Evolutionary conservation across 2,329 filamentous ascomycete species (phyloP).

Genomic region (Orbilia brochopaga): DNA sequence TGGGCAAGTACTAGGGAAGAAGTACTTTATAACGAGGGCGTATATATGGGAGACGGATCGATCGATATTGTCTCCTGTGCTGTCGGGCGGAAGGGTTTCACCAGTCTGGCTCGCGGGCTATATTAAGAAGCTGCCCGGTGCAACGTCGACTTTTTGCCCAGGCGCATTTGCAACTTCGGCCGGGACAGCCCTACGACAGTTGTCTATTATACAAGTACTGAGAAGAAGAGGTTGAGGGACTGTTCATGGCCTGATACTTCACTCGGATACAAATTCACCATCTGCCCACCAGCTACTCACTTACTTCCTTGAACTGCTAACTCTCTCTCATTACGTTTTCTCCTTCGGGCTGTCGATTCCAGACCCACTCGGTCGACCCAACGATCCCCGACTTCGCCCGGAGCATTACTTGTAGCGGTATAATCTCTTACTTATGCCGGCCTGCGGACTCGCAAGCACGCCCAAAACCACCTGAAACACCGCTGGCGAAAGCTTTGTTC

Average conservation of each 20-base stretch:
- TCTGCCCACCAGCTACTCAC: background rate
- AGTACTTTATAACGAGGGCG: too few relatives aligned
- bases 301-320: too few relatives aligned
- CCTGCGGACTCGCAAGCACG: background rate
- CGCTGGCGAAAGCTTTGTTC: constrained; percentile 1
- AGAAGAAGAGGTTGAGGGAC: background rate
- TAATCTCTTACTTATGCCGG: too few relatives aligned
- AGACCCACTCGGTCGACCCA: background rate
- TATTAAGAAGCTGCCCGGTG: background rate
- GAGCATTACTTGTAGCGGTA: too few relatives aligned
- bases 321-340: too few relatives aligned
- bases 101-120: background rate
- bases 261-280: background rate
- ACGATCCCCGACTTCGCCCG: background rate
- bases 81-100: background rate
- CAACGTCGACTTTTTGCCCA: background rate
- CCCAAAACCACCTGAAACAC: background rate
- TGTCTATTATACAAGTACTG: background rate
- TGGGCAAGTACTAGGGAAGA: too few relatives aligned
- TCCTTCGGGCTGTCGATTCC: too few relatives aligned
- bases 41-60: too few relatives aligned
- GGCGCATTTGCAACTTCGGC: background rate
- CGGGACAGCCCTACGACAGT: background rate
- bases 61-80: background rate
- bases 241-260: too few relatives aligned